Base-by-base conservation (phyloP, 129 eudicot genomes). In the Lonicera japonica region DNA sequence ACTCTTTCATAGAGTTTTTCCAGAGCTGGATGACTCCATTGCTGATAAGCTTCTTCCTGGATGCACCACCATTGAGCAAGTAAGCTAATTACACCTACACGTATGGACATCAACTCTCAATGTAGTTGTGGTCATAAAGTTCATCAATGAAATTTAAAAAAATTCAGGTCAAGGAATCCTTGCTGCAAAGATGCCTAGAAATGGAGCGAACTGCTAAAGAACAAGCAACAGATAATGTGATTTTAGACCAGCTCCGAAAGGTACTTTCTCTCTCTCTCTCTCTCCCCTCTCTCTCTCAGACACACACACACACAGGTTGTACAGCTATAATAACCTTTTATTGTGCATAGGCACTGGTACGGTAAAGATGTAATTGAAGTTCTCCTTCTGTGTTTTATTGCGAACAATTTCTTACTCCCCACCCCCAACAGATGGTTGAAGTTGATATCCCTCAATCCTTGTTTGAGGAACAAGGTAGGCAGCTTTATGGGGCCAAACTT, bases 401-500 rank as follows among this genome's bases (percentile, higher is more conserved):
- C 50, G 8, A 8, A 8, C 8, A 43, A 43, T 43, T 8, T 43
- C 1, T 43, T 1, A 43, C 13, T 10, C 13, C 13, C 13, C 50
- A 11, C 13, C 50, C 8, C 43, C 6, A 10, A 38, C 79, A 94
- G 99, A 73, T 88, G 99, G 67, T 94, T 81, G 80, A 88, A 81
- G 94, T 94, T 59, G 94, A 88, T 48, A 75, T 94, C 56, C 99
- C 99, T 41, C 87, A 62, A 70, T 71, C 99, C 19, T 65, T 94
- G 83, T 85, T 88, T 40, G 95, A 94, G 83, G 99, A 94, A 64
- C 95, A 88, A 77, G 99, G 96, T 24, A 80, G 96, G 61, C 96
- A 94, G 79, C 83, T 88, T 68, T 94, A 88, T 74, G 96, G 92
- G 65, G 85, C 80, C 66, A 88, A 81, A 65, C 82, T 94, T 39